Percentiles rank a stretch among this genome's conserved stretches.
Evolutionary conservation across 2,329 filamentous ascomycete species (phyloP).

Genomic region (Septoria petroselini): DNA sequence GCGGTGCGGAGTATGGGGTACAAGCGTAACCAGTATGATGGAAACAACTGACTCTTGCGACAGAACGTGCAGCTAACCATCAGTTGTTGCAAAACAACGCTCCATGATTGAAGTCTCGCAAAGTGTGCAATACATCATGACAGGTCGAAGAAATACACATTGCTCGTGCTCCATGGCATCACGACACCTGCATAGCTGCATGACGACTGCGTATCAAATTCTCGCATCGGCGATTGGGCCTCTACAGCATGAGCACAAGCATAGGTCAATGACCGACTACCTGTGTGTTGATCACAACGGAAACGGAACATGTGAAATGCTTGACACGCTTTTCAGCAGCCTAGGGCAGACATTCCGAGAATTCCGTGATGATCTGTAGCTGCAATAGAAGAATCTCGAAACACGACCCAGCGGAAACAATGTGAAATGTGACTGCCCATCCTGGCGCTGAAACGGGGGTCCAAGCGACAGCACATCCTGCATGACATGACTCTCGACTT

Average conservation of each 20-base stretch:
- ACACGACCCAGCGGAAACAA: not conserved
- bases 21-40: too few species aligned
- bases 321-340: not conserved
- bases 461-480: conserved; percentile 2
- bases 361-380: conserved; percentile 5
- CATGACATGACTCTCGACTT: conserved; percentile 11
- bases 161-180: too few species aligned
- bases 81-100: too few species aligned
- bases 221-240: conserved; percentile 5
- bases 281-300: not conserved
- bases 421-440: too few species aligned
- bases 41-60: too few species aligned
- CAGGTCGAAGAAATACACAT: too few species aligned
- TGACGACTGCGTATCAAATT: not conserved
- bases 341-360: not conserved
- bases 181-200: not conserved
- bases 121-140: too few species aligned
- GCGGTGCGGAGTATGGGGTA: too few species aligned
- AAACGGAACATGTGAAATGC: not conserved
- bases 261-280: not conserved
- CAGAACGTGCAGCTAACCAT: too few species aligned
- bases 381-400: conserved; percentile 1
- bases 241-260: not conserved
- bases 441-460: conserved; percentile 3
- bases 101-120: too few species aligned